Evolutionary conservation across 176 grass and related monocot genomes (phyloP).

Genomic region (Melocanna baccifera): DNA sequence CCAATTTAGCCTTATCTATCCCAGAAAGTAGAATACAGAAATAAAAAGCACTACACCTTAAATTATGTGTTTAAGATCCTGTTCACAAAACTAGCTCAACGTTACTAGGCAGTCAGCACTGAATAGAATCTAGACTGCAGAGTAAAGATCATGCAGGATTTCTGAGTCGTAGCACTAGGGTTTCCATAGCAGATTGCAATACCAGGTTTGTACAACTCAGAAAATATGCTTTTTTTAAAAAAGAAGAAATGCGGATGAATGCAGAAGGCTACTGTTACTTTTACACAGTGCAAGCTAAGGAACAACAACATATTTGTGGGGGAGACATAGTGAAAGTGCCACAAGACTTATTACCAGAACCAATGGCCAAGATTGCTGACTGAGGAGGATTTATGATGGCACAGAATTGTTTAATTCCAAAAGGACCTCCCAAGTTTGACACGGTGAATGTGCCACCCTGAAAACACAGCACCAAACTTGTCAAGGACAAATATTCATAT

Average conservation of each 20-base stretch:
- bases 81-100: not conserved
- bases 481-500: not conserved
- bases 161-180: not conserved
- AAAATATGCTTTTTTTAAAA: not conserved
- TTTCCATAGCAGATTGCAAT: not conserved
- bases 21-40: not conserved
- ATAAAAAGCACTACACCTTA: not conserved
- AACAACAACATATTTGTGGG: not conserved
- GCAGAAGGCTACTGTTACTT: not conserved
- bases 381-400: constrained; percentile 97
- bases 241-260: not conserved
- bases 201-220: not conserved
- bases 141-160: not conserved
- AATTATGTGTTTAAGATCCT: not conserved
- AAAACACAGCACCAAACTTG: constrained; percentile 28
- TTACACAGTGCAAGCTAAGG: not conserved
- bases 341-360: constrained; percentile 57
- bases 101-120: not conserved
- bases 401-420: constrained; percentile 93
- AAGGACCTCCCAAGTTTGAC: constrained; percentile 92
- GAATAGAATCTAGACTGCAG: not conserved
- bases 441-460: constrained; percentile 94
- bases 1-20: not conserved
- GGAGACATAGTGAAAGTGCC: not conserved
- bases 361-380: constrained; percentile 88